These are phyloP conservation scores for Aquilaria malaccensis DNA, from an alignment of 345 rosid species.

Conservation along the genomic window DNA sequence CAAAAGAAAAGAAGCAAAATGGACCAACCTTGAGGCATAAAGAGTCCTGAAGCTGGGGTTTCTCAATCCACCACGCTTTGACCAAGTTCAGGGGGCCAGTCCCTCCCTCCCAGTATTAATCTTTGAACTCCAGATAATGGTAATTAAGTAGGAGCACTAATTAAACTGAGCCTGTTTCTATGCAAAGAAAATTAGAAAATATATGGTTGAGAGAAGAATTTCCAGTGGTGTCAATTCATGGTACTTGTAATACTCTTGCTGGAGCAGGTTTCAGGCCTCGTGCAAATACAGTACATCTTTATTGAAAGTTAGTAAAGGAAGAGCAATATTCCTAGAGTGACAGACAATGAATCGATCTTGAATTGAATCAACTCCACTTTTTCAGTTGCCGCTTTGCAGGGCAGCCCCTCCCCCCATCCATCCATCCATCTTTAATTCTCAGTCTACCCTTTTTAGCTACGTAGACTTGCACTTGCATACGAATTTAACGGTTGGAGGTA, in stretches of 20 bases:
- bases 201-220: no score
- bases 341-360: slow-evolving; percentile 17
- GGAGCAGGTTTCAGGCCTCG: no score
- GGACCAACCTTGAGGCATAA: slow-evolving; percentile 29
- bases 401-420: background rate
- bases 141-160: no score
- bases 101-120: no score
- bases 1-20: slow-evolving; percentile 18
- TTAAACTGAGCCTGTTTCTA: no score
- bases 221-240: slow-evolving; percentile 6
- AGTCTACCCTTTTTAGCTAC: no score
- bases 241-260: no score
- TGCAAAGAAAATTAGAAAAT: no score
- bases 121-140: no score
- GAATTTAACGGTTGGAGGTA: no score
- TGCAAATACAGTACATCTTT: slow-evolving; percentile 24
- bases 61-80: slow-evolving; percentile 24
- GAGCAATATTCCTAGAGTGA: slow-evolving; percentile 14
- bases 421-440: no score
- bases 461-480: no score
- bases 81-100: slow-evolving; percentile 12
- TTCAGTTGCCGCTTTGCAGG: slow-evolving; percentile 22
- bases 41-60: slow-evolving; percentile 22
- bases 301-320: slow-evolving; percentile 23
- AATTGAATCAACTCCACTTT: slow-evolving; percentile 15